These are phyloP conservation scores for Fusarium goolgardi DNA, from an alignment of 2,329 filamentous ascomycete species.

Conservation along the genomic window DNA sequence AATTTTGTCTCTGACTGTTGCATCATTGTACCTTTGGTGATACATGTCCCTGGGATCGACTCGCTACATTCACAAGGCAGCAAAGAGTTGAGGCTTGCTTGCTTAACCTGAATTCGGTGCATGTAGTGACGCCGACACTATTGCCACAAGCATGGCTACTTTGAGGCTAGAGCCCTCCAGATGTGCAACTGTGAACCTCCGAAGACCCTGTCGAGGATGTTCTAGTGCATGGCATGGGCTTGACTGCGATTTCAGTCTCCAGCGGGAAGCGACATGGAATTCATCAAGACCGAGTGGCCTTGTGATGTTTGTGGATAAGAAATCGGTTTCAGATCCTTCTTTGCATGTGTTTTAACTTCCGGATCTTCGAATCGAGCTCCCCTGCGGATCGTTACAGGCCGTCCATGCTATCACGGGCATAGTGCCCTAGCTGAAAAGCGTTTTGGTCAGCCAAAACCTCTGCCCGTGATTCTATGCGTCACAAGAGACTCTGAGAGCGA, in stretches of 20 bases:
- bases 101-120: conserved; percentile 21
- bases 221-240: conserved; percentile 17
- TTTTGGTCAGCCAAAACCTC: conserved; percentile 24
- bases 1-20: conserved; percentile 29
- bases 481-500: conserved; percentile 25
- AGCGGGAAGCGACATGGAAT: conserved; percentile 42
- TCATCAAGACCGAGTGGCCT: conserved; percentile 38
- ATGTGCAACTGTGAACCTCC: conserved; percentile 35
- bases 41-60: conserved; percentile 32
- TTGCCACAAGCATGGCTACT: conserved; percentile 34
- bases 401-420: conserved; percentile 13
- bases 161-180: conserved; percentile 40
- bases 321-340: conserved; percentile 34
- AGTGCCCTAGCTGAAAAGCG: conserved; percentile 27
- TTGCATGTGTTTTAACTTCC: conserved; percentile 28
- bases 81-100: conserved; percentile 15
- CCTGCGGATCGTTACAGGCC: conserved; percentile 38
- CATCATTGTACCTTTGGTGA: conserved; percentile 40
- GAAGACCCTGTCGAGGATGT: conserved; percentile 11
- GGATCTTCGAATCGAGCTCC: conserved; percentile 29
- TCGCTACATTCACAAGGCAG: conserved; percentile 16
- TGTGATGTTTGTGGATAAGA: conserved; percentile 35
- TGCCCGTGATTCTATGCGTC: conserved; percentile 22
- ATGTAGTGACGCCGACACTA: conserved; percentile 35
- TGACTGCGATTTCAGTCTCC: conserved; percentile 35